phyloP scores from a whole-genome alignment of 106 monocot genomes.

The Dioscorea dumetorum region DNA sequence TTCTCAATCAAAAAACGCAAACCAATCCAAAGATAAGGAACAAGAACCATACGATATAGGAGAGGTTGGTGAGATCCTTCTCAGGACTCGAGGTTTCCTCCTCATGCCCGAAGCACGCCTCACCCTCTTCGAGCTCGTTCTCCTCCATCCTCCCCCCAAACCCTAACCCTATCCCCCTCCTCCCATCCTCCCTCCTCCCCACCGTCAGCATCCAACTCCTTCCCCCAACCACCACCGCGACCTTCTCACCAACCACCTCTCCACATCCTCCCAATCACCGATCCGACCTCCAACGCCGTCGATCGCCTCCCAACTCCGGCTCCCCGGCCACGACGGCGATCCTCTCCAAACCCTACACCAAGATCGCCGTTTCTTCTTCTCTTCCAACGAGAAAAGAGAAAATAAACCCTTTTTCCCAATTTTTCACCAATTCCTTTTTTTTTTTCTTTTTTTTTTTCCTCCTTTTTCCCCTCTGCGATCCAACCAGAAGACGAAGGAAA shows the following conservation, averaged over 20 bases:
- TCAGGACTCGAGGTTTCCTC: constrained; percentile 11
- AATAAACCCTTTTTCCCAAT: too few relatives aligned
- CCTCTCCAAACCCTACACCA: too few relatives aligned
- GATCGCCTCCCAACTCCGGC: too few relatives aligned
- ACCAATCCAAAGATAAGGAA: not conserved
- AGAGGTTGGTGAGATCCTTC: constrained; percentile 11
- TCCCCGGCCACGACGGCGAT: not conserved
- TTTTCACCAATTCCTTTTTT: too few relatives aligned
- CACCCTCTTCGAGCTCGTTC: constrained; percentile 32
- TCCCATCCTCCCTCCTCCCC: constrained; percentile 19
- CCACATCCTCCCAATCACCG: not conserved
- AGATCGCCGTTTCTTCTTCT: too few relatives aligned
- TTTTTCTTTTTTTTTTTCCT: too few relatives aligned
- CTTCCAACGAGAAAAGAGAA: constrained; percentile 20
- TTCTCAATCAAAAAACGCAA: not conserved
- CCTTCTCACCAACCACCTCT: not conserved
- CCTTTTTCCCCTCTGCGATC: too few relatives aligned
- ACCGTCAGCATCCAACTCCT: constrained; percentile 21
- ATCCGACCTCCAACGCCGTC: not conserved
- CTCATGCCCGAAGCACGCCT: constrained; percentile 19
- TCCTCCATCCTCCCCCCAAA: constrained; percentile 27
- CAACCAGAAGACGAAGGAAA: too few relatives aligned
- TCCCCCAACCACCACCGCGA: not conserved
- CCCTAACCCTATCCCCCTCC: constrained; percentile 25
- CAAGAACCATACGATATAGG: constrained; percentile 23